Conservation (phyloP, 129 eudicot genomes). For the Tagetes erecta region DNA sequence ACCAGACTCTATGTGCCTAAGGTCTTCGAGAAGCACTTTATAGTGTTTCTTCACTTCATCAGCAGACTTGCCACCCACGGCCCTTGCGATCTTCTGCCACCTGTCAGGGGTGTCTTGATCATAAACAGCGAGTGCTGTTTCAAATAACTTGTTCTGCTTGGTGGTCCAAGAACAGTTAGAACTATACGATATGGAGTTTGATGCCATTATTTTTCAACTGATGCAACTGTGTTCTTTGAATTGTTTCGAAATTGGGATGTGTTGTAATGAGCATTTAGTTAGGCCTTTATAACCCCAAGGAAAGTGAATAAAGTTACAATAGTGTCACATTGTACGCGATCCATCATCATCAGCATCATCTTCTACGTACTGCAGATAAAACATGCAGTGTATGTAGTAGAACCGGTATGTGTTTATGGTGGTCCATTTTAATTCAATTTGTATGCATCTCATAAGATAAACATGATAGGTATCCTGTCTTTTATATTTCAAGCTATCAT, state of each 20-base stretch:
- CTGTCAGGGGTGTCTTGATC: conserved; percentile 72
- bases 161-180: conserved; percentile 46
- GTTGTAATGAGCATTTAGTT: conserved; percentile 17
- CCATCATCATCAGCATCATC: conserved; percentile 21
- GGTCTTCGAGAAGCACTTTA: conserved; percentile 61
- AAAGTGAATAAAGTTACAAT: conserved; percentile 40
- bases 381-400: too few relatives aligned
- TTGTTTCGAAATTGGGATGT: conserved; percentile 1
- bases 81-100: conserved; percentile 68
- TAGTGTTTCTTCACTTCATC: conserved; percentile 82
- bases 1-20: conserved; percentile 64
- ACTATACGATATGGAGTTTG: conserved; percentile 30
- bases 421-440: too few relatives aligned
- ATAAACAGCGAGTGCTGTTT: conserved; percentile 59
- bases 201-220: conserved; percentile 43
- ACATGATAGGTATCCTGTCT: too few relatives aligned
- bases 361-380: background rate
- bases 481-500: too few relatives aligned
- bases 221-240: background rate
- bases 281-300: conserved; percentile 44
- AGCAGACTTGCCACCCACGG: conserved; percentile 65
- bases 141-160: conserved; percentile 67
- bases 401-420: too few relatives aligned
- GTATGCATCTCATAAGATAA: too few relatives aligned
- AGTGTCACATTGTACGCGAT: conserved; percentile 34